phyloP scores from a whole-genome alignment of 768 basidiomycete species.

The Mycena vulgaris region DNA sequence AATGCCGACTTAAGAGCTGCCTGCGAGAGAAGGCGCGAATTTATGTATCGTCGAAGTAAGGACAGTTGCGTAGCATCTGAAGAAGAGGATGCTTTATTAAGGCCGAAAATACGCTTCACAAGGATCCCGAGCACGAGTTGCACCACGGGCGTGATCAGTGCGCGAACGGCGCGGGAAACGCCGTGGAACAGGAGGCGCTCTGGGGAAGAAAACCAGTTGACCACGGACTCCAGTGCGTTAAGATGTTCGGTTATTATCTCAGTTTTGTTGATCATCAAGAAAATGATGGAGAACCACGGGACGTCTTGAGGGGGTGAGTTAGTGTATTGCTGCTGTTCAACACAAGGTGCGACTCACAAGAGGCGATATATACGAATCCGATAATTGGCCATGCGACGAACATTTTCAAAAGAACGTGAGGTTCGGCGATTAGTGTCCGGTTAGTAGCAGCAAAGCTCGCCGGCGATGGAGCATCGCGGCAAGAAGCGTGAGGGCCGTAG shows the following conservation, averaged over 20 bases:
- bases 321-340: background rate
- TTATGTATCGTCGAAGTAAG: constrained; percentile 55
- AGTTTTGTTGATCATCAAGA: constrained; percentile 52
- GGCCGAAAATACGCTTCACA: constrained; percentile 58
- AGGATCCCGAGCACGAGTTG: constrained; percentile 57
- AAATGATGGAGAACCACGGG: constrained; percentile 59
- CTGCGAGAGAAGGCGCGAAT: constrained; percentile 53
- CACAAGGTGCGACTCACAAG: constrained; percentile 46
- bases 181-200: constrained; percentile 57
- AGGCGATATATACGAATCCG: constrained; percentile 48
- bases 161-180: constrained; percentile 55
- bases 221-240: constrained; percentile 57
- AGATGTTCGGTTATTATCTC: constrained; percentile 41
- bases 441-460: constrained; percentile 55
- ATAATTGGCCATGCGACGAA: constrained; percentile 60
- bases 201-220: constrained; percentile 60
- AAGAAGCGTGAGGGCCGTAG: constrained; percentile 63
- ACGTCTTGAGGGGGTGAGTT: constrained; percentile 47
- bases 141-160: constrained; percentile 53
- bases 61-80: constrained; percentile 48
- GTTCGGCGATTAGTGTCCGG: constrained; percentile 52
- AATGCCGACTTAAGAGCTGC: constrained; percentile 52
- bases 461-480: constrained; percentile 55
- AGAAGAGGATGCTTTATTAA: constrained; percentile 47
- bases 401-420: constrained; percentile 49